Evolutionary conservation across 2,329 filamentous ascomycete genomes (phyloP).

Genomic region (Penicillium fuscoglaucum): DNA sequence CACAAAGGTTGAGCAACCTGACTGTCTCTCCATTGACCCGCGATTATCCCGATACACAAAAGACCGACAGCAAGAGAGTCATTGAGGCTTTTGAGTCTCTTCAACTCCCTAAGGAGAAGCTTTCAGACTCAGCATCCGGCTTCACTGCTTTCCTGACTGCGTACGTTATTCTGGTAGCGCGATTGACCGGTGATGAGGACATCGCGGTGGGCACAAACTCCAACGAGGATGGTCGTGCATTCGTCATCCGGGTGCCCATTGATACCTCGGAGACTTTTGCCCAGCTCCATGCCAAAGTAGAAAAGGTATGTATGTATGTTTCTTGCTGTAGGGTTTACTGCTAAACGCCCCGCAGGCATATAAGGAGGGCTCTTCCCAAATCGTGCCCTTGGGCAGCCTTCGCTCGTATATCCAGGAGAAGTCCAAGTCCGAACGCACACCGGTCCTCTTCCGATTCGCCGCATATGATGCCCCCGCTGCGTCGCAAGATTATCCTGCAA

Average conservation of each 20-base stretch:
- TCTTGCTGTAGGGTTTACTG: background rate
- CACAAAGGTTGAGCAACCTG: conserved; percentile 43
- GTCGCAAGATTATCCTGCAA: conserved; percentile 43
- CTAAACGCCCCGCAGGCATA: conserved; percentile 35
- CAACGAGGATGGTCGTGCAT: conserved; percentile 46
- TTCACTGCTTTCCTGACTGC: conserved; percentile 48
- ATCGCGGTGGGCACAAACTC: conserved; percentile 49
- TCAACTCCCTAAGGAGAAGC: conserved; percentile 39
- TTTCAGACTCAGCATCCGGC: conserved; percentile 36
- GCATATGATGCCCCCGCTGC: conserved; percentile 48
- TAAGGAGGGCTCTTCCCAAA: conserved; percentile 42
- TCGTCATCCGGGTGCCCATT: conserved; percentile 47
- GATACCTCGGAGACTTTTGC: conserved; percentile 43
- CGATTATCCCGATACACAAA: conserved; percentile 45
- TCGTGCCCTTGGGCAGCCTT: conserved; percentile 44
- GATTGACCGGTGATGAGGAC: conserved; percentile 52
- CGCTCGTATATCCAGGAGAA: conserved; percentile 45
- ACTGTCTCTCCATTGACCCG: conserved; percentile 47
- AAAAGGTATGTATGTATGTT: conserved; percentile 33
- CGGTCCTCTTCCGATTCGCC: conserved; percentile 50
- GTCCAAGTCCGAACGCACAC: conserved; percentile 40
- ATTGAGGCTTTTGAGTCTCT: conserved; percentile 48
- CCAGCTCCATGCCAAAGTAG: conserved; percentile 42
- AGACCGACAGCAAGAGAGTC: conserved; percentile 39
- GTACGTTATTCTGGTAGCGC: conserved; percentile 46